Conservation (phyloP, 768 basidiomycete species). For the Clitopilus hobsonii region DNA sequence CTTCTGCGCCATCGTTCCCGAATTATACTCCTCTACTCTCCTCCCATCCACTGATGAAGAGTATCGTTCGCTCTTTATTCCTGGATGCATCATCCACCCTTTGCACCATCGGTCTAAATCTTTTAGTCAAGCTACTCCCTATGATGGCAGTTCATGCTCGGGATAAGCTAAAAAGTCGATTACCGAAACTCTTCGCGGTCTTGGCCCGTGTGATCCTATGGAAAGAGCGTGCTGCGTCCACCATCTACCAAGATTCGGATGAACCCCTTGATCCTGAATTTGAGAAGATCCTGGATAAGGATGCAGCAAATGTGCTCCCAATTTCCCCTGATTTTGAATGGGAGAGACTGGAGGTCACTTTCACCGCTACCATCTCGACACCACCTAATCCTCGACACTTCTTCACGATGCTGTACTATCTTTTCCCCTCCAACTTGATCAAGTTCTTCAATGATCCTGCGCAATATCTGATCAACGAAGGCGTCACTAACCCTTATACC, state of each 20-base stretch:
- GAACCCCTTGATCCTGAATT: conserved; percentile 26
- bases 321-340: conserved; percentile 59
- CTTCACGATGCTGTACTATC: conserved; percentile 81
- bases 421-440: conserved; percentile 87
- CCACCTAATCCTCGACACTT: conserved; percentile 60
- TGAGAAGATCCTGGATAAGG: conserved; percentile 36
- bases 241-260: conserved; percentile 20
- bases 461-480: conserved; percentile 51
- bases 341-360: conserved; percentile 60
- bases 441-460: conserved; percentile 71
- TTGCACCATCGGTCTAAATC: conserved; percentile 57
- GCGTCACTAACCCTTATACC: conserved; percentile 54
- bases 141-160: conserved; percentile 63
- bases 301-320: conserved; percentile 31
- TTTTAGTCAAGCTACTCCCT: conserved; percentile 71
- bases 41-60: conserved; percentile 57
- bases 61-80: conserved; percentile 61
- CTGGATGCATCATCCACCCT: conserved; percentile 74
- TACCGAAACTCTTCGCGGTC: conserved; percentile 64
- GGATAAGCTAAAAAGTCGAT: conserved; percentile 47
- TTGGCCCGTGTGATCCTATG: conserved; percentile 73
- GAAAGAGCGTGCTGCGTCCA: conserved; percentile 47
- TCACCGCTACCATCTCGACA: conserved; percentile 45
- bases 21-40: conserved; percentile 47
- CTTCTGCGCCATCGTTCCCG: conserved; percentile 49